Conservation (phyloP, 192 early-diverging fungal species). For the Dissophora globulifera region DNA sequence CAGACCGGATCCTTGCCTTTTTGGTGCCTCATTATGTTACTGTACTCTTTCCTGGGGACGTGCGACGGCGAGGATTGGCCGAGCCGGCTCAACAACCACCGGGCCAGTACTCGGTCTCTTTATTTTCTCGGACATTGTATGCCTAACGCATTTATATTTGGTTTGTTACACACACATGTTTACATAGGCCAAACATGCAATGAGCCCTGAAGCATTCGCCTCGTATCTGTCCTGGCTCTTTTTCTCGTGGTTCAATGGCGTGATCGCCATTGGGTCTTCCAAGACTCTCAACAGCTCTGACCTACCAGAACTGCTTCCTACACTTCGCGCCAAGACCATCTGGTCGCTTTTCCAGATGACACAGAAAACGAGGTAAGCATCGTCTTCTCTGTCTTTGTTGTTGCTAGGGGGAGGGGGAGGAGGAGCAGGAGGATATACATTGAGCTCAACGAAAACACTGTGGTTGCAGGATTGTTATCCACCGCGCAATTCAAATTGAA, state of each 20-base stretch:
- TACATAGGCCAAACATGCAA: slow-evolving; percentile 33
- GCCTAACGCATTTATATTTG: too few species aligned
- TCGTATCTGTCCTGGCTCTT: slow-evolving; percentile 53
- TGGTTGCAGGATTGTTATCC: slow-evolving; percentile 1
- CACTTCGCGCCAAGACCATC: slow-evolving; percentile 38
- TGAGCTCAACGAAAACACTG: too few species aligned
- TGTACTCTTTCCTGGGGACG: too few species aligned
- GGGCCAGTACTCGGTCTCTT: too few species aligned
- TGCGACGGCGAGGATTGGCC: too few species aligned
- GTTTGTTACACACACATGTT: too few species aligned
- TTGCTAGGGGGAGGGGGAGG: too few species aligned
- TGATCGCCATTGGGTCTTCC: slow-evolving; percentile 44
- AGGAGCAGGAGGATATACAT: too few species aligned
- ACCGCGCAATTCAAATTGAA: background rate
- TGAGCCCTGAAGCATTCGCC: slow-evolving; percentile 38
- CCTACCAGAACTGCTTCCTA: slow-evolving; percentile 46
- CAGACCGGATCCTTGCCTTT: slow-evolving; percentile 1
- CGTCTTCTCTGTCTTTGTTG: too few species aligned
- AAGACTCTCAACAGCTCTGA: slow-evolving; percentile 56
- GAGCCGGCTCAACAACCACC: too few species aligned
- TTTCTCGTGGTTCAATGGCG: slow-evolving; percentile 52
- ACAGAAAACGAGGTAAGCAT: slow-evolving; percentile 15
- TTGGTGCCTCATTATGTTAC: background rate
- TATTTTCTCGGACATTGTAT: too few species aligned
- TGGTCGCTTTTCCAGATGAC: slow-evolving; percentile 52